These are phyloP conservation scores for Parastagonospora nodorum DNA, from an alignment of 2,329 filamentous ascomycete species.

Conservation along the genomic window DNA sequence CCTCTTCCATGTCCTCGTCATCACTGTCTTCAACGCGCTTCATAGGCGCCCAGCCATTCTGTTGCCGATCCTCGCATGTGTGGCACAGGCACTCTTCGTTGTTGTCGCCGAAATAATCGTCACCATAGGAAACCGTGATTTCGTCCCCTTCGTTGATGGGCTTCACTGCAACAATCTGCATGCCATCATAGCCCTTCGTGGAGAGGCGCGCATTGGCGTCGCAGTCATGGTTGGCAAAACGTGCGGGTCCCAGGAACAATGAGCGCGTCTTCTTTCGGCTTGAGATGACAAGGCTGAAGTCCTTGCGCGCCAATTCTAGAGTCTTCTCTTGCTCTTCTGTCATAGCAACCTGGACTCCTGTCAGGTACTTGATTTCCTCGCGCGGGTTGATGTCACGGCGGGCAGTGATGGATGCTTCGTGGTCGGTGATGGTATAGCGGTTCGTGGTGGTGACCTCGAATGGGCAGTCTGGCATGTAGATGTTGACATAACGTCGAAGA, in stretches of 20 bases:
- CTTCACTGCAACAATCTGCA: constrained; percentile 84
- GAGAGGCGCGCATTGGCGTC: constrained; percentile 86
- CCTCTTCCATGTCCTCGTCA: constrained; percentile 26
- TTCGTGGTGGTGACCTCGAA: constrained; percentile 95
- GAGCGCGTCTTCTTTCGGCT: constrained; percentile 89
- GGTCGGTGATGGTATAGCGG: constrained; percentile 87
- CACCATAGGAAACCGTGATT: constrained; percentile 94
- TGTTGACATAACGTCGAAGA: constrained; percentile 86
- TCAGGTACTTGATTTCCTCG: constrained; percentile 87
- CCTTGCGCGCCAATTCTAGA: constrained; percentile 79
- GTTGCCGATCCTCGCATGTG: constrained; percentile 75
- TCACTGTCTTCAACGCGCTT: constrained; percentile 43
- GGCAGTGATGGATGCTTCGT: constrained; percentile 87
- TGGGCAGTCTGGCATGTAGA: constrained; percentile 90
- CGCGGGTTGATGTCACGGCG: constrained; percentile 78
- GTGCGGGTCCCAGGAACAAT: constrained; percentile 90
- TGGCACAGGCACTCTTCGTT: constrained; percentile 94
- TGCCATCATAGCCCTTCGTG: constrained; percentile 81
- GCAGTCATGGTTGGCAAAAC: constrained; percentile 98
- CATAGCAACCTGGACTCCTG: constrained; percentile 89
- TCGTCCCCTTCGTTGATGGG: constrained; percentile 88
- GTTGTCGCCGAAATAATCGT: constrained; percentile 92
- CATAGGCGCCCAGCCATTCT: constrained; percentile 79
- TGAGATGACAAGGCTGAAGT: constrained; percentile 96
- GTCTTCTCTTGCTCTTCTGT: constrained; percentile 87